phyloP scores from a whole-genome alignment of 306 rosid species.

The Trifolium pratense region DNA sequence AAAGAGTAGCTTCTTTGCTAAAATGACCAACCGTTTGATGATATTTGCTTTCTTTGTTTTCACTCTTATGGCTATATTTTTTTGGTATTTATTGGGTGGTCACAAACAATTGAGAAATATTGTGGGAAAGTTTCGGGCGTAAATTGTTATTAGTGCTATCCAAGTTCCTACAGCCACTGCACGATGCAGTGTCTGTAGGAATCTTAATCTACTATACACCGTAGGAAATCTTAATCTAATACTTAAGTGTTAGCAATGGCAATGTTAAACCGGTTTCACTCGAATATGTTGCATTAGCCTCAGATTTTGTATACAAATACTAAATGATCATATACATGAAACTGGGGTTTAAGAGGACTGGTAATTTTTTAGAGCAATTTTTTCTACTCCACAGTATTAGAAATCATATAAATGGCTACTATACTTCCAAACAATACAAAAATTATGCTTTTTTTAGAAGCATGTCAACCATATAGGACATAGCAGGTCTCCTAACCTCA shows the following conservation, averaged over 20 bases:
- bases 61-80: slow-evolving; percentile 39
- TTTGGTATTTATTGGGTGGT: slow-evolving; percentile 45
- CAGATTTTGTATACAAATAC: slow-evolving; percentile 1
- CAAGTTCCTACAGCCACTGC: neutral
- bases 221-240: neutral
- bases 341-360: neutral
- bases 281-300: slow-evolving; percentile 20
- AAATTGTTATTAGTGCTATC: slow-evolving; percentile 27
- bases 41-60: slow-evolving; percentile 40
- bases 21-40: slow-evolving; percentile 23
- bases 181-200: neutral
- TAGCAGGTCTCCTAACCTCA: neutral
- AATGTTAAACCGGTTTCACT: slow-evolving; percentile 10
- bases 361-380: neutral
- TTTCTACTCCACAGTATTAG: neutral
- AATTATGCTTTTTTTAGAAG: too few relatives aligned
- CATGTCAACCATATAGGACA: neutral
- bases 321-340: neutral
- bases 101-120: slow-evolving; percentile 37
- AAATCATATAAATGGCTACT: neutral
- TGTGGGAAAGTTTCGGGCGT: slow-evolving; percentile 18
- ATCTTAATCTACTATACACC: too few relatives aligned
- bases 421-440: too few relatives aligned
- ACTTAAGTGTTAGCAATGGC: slow-evolving; percentile 17
- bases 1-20: slow-evolving; percentile 21